phyloP scores from a whole-genome alignment of 2,329 filamentous ascomycete genomes.

The Teratosphaeria nubilosa region DNA sequence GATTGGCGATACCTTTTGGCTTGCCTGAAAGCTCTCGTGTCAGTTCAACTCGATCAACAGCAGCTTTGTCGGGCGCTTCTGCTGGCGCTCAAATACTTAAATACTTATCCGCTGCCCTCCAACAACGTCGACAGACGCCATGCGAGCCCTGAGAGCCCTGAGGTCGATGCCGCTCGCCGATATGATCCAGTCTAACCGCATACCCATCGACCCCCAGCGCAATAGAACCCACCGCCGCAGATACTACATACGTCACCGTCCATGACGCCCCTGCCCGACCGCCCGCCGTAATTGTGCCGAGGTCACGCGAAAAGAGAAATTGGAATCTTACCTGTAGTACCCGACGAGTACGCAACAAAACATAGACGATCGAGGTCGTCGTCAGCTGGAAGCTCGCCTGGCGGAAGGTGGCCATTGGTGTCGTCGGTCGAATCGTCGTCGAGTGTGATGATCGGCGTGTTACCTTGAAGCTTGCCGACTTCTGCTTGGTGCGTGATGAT shows the following conservation, averaged over 20 bases:
- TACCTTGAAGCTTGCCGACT: constrained; percentile 53
- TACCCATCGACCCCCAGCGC: too few species aligned
- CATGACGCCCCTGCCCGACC: neutral
- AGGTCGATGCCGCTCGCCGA: neutral
- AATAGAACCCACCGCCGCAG: neutral
- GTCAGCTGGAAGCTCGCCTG: constrained; percentile 40
- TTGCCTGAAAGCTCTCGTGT: constrained; percentile 26
- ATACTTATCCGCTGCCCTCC: neutral
- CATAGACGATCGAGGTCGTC: constrained; percentile 63
- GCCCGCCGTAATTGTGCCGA: neutral
- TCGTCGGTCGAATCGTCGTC: constrained; percentile 36
- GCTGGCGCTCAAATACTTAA: too few species aligned
- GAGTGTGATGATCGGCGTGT: constrained; percentile 54
- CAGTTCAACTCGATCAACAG: neutral
- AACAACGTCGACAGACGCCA: neutral
- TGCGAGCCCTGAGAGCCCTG: neutral
- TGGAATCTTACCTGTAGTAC: constrained; percentile 50
- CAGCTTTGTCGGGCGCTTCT: neutral
- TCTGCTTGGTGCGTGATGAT: constrained; percentile 60
- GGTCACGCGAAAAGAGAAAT: neutral
- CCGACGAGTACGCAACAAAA: constrained; percentile 74
- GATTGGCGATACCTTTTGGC: constrained; percentile 72
- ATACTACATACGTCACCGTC: neutral
- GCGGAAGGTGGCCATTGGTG: constrained; percentile 3
- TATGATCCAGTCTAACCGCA: too few species aligned